Evolutionary conservation across 2,329 filamentous ascomycete species (phyloP).

Genomic region (Intubia oerlemansii): DNA sequence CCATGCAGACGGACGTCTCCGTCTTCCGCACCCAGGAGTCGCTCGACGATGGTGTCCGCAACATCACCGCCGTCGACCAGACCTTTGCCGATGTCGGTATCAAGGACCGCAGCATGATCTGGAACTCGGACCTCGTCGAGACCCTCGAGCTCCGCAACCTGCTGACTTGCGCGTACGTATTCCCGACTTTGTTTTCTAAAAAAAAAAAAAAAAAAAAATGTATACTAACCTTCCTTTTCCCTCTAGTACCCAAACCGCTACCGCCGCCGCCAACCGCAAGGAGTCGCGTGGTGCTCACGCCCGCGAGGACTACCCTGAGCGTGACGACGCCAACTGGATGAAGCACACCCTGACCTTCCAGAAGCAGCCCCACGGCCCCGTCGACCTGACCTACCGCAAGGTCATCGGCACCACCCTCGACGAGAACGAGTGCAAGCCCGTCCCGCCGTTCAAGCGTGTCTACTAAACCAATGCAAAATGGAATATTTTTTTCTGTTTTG

Average conservation of each 20-base stretch:
- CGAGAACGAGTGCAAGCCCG: conserved; percentile 86
- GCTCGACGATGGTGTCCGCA: conserved; percentile 79
- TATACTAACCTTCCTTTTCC: background rate
- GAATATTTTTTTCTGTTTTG: background rate
- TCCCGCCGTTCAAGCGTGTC: conserved; percentile 89
- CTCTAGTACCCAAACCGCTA: conserved; percentile 65
- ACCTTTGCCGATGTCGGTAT: conserved; percentile 69
- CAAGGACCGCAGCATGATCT: conserved; percentile 99
- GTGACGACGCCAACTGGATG: conserved; percentile 96
- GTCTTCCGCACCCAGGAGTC: conserved; percentile 92
- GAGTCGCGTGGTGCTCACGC: conserved; percentile 95
- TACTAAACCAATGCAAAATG: conserved; percentile 39
- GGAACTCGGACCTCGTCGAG: conserved; percentile 95
- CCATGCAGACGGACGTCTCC: conserved; percentile 92
- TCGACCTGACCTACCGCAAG: conserved; percentile 67
- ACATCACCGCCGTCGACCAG: conserved; percentile 67
- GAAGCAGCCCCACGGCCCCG: conserved; percentile 72
- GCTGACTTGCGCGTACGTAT: conserved; percentile 93
- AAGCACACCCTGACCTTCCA: conserved; percentile 97
- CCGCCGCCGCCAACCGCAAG: conserved; percentile 78
- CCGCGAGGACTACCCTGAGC: conserved; percentile 86
- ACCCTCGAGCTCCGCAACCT: conserved; percentile 89
- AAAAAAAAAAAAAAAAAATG: too few species aligned
- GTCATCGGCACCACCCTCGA: conserved; percentile 74
- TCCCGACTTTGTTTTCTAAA: background rate